Base-by-base conservation (phyloP, 139 green algal genomes). In the Picochlorum sp. region DNA sequence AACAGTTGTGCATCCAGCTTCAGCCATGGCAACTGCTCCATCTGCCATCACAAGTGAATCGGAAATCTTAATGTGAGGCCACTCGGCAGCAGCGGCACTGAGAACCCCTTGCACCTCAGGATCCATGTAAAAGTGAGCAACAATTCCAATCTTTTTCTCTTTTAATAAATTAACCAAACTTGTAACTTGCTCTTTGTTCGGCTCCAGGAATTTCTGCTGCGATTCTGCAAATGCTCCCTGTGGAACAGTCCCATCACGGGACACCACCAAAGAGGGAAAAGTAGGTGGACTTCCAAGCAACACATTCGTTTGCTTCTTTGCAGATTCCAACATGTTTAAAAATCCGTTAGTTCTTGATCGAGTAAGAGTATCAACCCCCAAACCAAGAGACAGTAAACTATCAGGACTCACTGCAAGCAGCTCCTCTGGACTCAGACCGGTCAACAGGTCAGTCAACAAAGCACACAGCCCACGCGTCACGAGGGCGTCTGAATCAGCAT, bases 71-170 rank as follows among this genome's bases (percentile, higher is more conserved):
- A 99, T 89, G 80, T 98, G 89, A 2, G 90, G 92, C 88, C 89
- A 98, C 30, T 60, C 63, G 24, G 62, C 54, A 61, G 84, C 80
- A 0, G 91, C 87, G 0, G 74, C 66, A 41, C 72, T 82, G 21
- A 98, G 82, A 61, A 98, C 90, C 10, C 93, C 94, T 71, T 98
- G 93, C 11, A 98, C 86, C 80, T 98, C 62, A 0, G 94, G 94
- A 74, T 98, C 94, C 94, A 99, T 99, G 83, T 99, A 99, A 60
- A 97, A 99, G 74, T 99, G 94, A 21, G 94, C 94, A 62, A 99
- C 94, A 18, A 99, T 82, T n/a, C 94, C 94, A n/a, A 97, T 85
- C 45, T 81, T 79, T 77, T 96, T 97, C n/a, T 51, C 52, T 2
- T 61, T 16, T 60, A 98, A 78, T 64, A 88, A 26, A 3, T 63